Evolutionary conservation across 441 rosid genomes (phyloP).

Genomic region (Gossypium davidsonii): DNA sequence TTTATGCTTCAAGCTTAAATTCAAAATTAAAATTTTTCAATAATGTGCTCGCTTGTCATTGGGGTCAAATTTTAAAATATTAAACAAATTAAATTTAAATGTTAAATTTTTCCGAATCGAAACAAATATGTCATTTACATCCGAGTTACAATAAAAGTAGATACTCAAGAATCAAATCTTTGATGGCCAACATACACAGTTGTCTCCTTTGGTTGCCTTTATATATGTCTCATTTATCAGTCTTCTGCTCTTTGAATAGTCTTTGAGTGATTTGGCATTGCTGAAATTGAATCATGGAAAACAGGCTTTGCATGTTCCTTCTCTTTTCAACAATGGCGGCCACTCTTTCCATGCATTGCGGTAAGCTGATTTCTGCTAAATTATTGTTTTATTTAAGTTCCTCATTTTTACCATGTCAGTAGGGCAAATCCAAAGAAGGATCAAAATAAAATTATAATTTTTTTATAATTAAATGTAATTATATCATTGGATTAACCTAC

Average conservation of each 20-base stretch:
- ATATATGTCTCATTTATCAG: not conserved
- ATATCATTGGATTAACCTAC: too few species aligned
- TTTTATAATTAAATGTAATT: too few species aligned
- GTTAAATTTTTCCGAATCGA: not conserved
- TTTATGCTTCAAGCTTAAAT: too few species aligned
- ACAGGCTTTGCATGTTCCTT: slow-evolving; percentile 28
- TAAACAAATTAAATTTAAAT: too few species aligned
- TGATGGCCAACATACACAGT: slow-evolving; percentile 7
- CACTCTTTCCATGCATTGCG: slow-evolving; percentile 32
- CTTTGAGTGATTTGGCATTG: not conserved
- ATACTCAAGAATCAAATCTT: slow-evolving; percentile 46
- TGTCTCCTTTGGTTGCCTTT: not conserved
- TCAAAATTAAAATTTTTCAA: too few species aligned
- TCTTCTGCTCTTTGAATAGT: not conserved
- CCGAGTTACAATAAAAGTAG: slow-evolving; percentile 27
- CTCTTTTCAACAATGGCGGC: slow-evolving; percentile 33
- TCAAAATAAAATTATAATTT: too few species aligned
- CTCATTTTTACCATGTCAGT: not conserved
- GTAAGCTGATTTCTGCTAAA: slow-evolving; percentile 29
- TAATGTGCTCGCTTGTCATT: too few species aligned
- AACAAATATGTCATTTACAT: not conserved
- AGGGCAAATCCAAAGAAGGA: not conserved
- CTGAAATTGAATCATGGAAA: slow-evolving; percentile 23
- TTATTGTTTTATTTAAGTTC: not conserved
- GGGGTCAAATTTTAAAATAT: too few species aligned